A percentile compares a stretch with the other conserved stretches of the same genome.
Conservation (phyloP, 73 alveolate genomes). For the Uronychia setigera region DNA sequence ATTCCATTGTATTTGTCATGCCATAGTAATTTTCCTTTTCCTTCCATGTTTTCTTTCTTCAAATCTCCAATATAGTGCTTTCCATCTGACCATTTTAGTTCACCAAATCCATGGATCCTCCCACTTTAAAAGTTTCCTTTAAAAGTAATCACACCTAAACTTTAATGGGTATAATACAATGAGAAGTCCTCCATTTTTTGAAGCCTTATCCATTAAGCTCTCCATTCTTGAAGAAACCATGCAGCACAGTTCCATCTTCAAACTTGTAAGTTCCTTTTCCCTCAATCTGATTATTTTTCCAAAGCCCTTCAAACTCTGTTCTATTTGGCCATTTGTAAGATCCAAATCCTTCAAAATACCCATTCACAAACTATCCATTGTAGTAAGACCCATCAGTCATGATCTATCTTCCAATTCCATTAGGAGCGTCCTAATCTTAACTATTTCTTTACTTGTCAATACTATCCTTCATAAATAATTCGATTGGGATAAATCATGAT, state of each 20-base stretch:
- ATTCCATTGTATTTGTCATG: background rate
- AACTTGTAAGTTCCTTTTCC: slow-evolving; percentile 10
- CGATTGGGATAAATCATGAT: slow-evolving; percentile 15
- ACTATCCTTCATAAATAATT: slow-evolving; percentile 46
- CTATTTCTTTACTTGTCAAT: slow-evolving; percentile 21
- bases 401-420: slow-evolving; percentile 41
- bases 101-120: slow-evolving; percentile 67
- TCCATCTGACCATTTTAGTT: slow-evolving; percentile 71
- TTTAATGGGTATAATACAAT: too few species aligned
- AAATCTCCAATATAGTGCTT: slow-evolving; percentile 59
- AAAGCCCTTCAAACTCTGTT: slow-evolving; percentile 21
- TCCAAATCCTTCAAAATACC: slow-evolving; percentile 72
- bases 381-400: slow-evolving; percentile 60
- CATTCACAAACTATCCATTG: slow-evolving; percentile 73
- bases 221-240: background rate
- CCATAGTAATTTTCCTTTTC: slow-evolving; percentile 13
- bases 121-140: slow-evolving; percentile 58
- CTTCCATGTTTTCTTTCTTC: background rate
- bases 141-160: background rate
- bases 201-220: background rate
- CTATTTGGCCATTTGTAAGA: slow-evolving; percentile 66
- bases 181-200: slow-evolving; percentile 1
- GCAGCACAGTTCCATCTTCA: slow-evolving; percentile 5
- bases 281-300: background rate
- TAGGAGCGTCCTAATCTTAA: slow-evolving; percentile 11